Base-by-base conservation (phyloP, 106 monocot genomes). In the Narthecium ossifragum region DNA sequence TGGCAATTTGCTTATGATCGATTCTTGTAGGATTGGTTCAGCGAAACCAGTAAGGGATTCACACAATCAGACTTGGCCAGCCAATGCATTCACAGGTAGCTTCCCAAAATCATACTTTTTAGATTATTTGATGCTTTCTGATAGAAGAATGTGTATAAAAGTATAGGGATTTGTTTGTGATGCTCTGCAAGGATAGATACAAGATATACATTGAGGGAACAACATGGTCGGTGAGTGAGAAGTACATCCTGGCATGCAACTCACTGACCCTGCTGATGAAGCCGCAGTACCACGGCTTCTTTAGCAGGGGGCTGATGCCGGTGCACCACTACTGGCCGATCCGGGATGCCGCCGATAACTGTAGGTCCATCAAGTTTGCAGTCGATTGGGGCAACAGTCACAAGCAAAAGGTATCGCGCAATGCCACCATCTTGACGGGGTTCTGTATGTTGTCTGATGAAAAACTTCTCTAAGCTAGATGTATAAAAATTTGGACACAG, bases 181-280 rank as follows among this genome's bases (percentile, higher is more conserved):
- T 34, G 18, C 36, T n/a, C 22, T 57, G 32, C 22, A 15, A 1
- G 15, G 9, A 15, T 9, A 88, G 88, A 63, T 87, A 84, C 60
- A 92, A 87, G 66, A 84, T 92, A n/a, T 92, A 87, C 33, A 76
- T 87, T 9, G 92, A 92, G 56, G 92, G 92, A 0, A 47, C 57
- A 5, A 68, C 87, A 17, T 92, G 87, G 92, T 92, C 87, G 4
- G 92, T 87, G 58, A 92, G 92, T 31, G 73, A 84, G 66, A 92
- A 92, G 60, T 84, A 92, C 60, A 84, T 92, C 28, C 39, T 92
- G 53, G 86, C 80, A 12, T 92, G 92, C 13, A 75, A 87, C 38
- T 87, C 92, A 8, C 33, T 75, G 23, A 12, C 78, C 2, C 48
- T 92, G 25, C 10, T 80, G 1, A 70, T 92, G 25, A 61, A 36